Percentiles rank a stretch among this genome's conserved stretches.
Conservation (phyloP, 148 eudicot genomes). For the Diospyros kaki region DNA sequence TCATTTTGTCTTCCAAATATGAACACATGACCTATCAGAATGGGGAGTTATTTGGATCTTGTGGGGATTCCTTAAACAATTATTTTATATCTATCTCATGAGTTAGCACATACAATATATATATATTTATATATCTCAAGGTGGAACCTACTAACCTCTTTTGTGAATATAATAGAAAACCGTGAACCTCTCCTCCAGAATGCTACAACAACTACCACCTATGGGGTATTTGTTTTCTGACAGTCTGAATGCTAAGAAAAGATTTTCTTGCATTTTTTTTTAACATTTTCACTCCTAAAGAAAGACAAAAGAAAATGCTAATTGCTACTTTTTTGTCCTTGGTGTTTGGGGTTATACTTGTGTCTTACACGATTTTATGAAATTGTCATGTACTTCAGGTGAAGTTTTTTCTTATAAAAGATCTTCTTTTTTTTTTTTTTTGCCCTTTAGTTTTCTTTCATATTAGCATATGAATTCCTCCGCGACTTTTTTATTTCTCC, state of each 20-base stretch:
- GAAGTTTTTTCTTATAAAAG: not conserved
- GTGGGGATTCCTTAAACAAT: not conserved
- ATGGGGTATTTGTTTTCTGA: not conserved
- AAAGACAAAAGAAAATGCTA: not conserved
- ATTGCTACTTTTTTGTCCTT: not conserved
- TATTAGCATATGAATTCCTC: too few relatives aligned
- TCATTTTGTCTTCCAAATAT: constrained; percentile 20
- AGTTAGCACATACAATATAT: too few relatives aligned
- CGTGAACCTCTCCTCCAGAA: not conserved
- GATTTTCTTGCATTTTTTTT: not conserved
- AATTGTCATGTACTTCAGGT: not conserved
- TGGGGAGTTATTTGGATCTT: not conserved
- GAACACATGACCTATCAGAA: constrained; percentile 24
- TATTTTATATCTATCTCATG: not conserved
- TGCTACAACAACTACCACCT: not conserved
- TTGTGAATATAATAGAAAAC: not conserved
- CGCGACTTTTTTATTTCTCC: too few relatives aligned
- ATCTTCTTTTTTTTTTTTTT: not conserved
- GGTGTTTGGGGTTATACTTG: not conserved
- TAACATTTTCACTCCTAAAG: not conserved
- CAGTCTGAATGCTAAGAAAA: not conserved
- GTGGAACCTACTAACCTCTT: not conserved
- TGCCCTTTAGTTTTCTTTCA: too few relatives aligned
- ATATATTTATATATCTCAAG: not conserved
- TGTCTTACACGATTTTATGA: not conserved